Evolutionary conservation across 768 basidiomycete genomes (phyloP).

Genomic region (Piloderma croceum): DNA sequence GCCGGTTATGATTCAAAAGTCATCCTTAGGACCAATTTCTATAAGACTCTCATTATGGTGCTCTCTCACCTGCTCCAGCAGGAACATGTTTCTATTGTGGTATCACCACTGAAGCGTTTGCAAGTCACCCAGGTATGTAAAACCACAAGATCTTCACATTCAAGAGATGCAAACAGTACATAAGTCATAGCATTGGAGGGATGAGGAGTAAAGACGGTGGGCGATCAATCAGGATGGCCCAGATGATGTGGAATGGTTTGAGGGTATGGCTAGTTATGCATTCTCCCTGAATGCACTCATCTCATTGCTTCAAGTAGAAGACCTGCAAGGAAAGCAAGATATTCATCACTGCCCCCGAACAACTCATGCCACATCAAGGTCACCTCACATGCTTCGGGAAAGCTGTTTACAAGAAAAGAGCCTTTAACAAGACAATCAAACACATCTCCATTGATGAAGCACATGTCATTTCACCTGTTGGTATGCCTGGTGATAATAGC

Average conservation of each 20-base stretch:
- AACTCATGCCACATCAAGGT: no score
- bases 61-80: constrained; percentile 22
- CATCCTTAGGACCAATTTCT: constrained; percentile 21
- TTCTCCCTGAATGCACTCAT: no score
- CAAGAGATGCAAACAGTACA: constrained; percentile 8
- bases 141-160: no score
- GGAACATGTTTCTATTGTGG: constrained; percentile 4
- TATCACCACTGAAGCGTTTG: constrained; percentile 11
- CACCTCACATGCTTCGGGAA: constrained; percentile 4
- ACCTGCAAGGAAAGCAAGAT: no score
- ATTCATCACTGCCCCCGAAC: no score
- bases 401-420: no score
- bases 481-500: constrained; percentile 16
- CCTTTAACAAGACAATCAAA: no score
- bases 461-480: constrained; percentile 18
- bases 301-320: no score
- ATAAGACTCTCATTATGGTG: constrained; percentile 25
- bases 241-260: no score
- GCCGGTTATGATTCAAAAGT: constrained; percentile 17
- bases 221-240: no score
- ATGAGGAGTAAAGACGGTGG: constrained; percentile 17
- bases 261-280: no score
- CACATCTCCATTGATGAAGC: constrained; percentile 22
- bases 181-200: constrained; percentile 8
- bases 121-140: constrained; percentile 9